These are phyloP conservation scores for Aspergillus sp. DNA, from an alignment of 2,329 filamentous ascomycete genomes.

Conservation along the genomic window DNA sequence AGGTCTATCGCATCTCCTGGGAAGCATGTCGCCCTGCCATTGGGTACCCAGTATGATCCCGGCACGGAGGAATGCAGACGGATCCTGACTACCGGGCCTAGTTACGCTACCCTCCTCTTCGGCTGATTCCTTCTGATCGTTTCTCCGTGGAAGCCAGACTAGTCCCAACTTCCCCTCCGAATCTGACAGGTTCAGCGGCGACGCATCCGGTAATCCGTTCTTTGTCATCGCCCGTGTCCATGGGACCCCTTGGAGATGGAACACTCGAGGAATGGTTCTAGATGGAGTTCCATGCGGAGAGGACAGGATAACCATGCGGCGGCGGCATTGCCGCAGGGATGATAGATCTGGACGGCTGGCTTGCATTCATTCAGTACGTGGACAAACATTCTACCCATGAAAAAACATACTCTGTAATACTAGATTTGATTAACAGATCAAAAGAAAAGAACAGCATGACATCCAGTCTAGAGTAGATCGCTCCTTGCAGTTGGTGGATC, in stretches of 20 bases:
- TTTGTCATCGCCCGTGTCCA: not conserved
- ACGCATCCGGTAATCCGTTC: not conserved
- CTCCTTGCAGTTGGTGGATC: not conserved
- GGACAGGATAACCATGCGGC: too few species aligned
- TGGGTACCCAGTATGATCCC: too few species aligned
- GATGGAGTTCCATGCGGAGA: constrained; percentile 1
- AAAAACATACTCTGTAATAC: too few species aligned
- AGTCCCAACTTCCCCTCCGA: not conserved
- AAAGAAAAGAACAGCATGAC: too few species aligned
- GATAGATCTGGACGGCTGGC: not conserved
- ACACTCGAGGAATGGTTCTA: constrained; percentile 1
- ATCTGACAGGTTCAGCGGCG: not conserved
- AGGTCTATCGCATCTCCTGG: too few species aligned
- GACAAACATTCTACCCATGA: too few species aligned
- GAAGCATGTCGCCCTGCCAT: too few species aligned
- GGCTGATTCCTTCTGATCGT: not conserved
- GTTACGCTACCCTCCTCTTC: not conserved
- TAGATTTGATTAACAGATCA: too few species aligned
- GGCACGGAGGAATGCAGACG: too few species aligned
- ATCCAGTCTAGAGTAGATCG: not conserved
- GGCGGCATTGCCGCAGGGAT: too few species aligned
- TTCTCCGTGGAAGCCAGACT: not conserved
- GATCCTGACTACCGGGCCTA: not conserved
- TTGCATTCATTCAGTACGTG: not conserved
- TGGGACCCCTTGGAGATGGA: constrained; percentile 4